Conservation (phyloP, 2,329 filamentous ascomycete species). For the Tolypocladium amazonense region DNA sequence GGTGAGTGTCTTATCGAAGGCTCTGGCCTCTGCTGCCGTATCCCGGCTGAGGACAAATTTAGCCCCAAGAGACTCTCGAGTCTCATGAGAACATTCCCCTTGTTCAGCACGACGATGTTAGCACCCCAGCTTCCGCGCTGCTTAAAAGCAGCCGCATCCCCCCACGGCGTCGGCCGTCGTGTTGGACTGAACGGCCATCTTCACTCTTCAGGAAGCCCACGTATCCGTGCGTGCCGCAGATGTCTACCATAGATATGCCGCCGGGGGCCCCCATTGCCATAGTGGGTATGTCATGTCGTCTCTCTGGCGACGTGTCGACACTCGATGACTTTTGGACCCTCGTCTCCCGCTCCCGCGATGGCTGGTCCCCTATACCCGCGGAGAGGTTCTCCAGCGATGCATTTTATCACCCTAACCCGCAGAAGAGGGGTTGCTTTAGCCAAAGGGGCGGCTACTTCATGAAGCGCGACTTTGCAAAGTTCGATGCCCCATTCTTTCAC, state of each 20-base stretch:
- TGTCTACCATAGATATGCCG: conserved; percentile 1
- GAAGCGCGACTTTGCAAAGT: conserved; percentile 32
- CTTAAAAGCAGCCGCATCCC: not conserved
- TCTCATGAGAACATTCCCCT: not conserved
- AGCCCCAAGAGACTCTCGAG: not conserved
- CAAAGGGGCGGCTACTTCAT: conserved; percentile 29
- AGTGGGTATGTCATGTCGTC: conserved; percentile 35
- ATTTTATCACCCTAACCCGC: conserved; percentile 31
- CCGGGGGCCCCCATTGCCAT: conserved; percentile 28
- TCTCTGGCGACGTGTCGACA: conserved; percentile 30
- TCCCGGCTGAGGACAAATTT: not conserved
- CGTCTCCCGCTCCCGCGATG: conserved; percentile 26
- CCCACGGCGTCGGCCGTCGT: not conserved
- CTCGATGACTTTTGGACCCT: conserved; percentile 35
- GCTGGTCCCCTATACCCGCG: conserved; percentile 30
- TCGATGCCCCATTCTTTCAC: conserved; percentile 43
- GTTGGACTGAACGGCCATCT: not conserved
- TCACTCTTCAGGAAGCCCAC: not conserved
- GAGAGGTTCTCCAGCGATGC: conserved; percentile 34
- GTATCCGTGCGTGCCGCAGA: not conserved
- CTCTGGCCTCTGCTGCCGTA: not conserved
- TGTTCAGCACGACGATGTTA: not conserved
- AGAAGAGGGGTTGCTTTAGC: conserved; percentile 29
- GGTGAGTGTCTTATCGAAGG: not conserved
- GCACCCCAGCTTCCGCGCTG: not conserved